Conservation (phyloP, 139 green algal species). For the Chlamydomonas asymmetrica region DNA sequence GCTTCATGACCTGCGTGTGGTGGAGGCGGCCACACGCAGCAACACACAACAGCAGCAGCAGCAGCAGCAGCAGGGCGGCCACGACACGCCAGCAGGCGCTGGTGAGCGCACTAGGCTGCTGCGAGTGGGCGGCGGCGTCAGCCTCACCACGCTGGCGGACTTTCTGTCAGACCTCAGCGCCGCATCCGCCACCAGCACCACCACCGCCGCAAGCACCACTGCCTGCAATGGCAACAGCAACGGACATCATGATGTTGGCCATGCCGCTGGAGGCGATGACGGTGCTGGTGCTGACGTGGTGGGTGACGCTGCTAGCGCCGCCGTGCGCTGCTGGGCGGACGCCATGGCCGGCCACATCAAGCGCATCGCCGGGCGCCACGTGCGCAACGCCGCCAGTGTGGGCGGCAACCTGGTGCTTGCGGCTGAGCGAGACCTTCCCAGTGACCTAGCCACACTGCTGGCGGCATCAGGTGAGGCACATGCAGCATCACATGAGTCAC, state of each 20-base stretch:
- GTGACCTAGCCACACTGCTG: constrained; percentile 52
- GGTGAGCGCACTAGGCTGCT: too few relatives aligned
- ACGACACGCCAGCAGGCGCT: too few relatives aligned
- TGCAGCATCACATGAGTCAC: too few relatives aligned
- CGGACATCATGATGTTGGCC: too few relatives aligned
- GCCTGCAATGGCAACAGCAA: not conserved
- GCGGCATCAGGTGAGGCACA: constrained; percentile 35
- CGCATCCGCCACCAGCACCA: not conserved
- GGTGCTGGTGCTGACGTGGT: not conserved
- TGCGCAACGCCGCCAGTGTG: constrained; percentile 67
- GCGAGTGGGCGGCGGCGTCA: too few relatives aligned
- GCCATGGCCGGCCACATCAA: constrained; percentile 41
- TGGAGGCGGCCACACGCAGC: too few relatives aligned
- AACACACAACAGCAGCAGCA: too few relatives aligned
- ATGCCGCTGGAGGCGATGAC: not conserved
- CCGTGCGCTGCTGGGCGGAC: too few relatives aligned
- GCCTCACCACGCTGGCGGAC: too few relatives aligned
- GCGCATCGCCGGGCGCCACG: constrained; percentile 56
- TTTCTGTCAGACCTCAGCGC: not conserved
- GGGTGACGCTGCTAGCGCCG: not conserved
- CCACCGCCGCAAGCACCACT: too few relatives aligned
- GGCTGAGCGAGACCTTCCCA: constrained; percentile 34
- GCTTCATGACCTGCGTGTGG: too few relatives aligned
- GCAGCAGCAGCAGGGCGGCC: too few relatives aligned
- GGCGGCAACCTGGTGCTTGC: constrained; percentile 63